Conservation (phyloP, 305 asterid genomes). For the Fraxinus velutina region DNA sequence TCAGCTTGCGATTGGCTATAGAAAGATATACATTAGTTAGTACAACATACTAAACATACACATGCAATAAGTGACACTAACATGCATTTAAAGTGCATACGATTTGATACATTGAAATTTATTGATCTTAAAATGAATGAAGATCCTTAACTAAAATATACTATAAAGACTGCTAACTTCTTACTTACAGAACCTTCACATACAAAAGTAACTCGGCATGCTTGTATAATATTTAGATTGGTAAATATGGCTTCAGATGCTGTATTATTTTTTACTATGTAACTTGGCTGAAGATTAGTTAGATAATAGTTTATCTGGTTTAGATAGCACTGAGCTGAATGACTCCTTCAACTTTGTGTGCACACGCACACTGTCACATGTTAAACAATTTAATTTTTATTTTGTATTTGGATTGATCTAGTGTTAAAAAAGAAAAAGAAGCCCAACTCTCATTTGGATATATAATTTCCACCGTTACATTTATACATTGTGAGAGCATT, state of each 20-base stretch:
- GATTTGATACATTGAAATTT: not conserved
- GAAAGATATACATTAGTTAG: not conserved
- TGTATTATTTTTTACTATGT: not conserved
- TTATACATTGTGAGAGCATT: not conserved
- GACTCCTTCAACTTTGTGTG: not conserved
- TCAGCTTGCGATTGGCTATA: not conserved
- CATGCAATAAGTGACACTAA: not conserved
- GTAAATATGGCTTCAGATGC: not conserved
- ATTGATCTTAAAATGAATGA: not conserved
- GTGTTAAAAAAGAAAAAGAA: not conserved
- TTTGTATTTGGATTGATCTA: not conserved
- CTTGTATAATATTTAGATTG: not conserved
- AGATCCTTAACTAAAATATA: not conserved
- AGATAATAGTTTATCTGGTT: not conserved
- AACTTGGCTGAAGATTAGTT: conserved; percentile 2
- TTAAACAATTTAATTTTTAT: not conserved
- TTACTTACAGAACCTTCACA: not conserved
- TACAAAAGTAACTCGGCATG: not conserved
- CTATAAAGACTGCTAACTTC: not conserved
- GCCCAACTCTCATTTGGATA: not conserved
- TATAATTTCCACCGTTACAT: not conserved
- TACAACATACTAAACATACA: not conserved
- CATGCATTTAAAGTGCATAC: not conserved
- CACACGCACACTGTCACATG: not conserved
- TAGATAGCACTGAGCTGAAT: conserved; percentile 13